These are phyloP conservation scores for Cladosporium oxysporum DNA, from an alignment of 2,329 filamentous ascomycete species.

Conservation along the genomic window DNA sequence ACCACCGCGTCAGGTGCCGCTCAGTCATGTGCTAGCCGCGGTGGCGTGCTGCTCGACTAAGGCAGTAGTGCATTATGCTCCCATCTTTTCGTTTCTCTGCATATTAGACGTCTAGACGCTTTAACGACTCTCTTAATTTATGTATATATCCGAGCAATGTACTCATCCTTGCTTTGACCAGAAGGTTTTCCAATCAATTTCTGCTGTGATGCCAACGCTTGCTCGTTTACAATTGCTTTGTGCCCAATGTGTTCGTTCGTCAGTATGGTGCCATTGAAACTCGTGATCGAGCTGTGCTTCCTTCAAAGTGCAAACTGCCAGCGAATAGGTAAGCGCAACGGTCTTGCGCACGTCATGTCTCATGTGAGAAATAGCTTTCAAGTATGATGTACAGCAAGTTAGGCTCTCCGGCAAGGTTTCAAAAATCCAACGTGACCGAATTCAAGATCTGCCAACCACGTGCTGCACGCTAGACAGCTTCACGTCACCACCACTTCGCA, in stretches of 20 bases:
- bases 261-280: neutral
- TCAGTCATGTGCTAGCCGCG: conserved; percentile 8
- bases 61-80: neutral
- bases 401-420: neutral
- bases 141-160: conserved; percentile 8
- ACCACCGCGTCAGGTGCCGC: conserved; percentile 21
- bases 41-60: conserved; percentile 17
- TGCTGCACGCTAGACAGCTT: neutral
- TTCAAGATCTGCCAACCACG: neutral
- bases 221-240: neutral
- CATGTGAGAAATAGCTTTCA: neutral
- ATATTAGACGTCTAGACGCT: conserved; percentile 18
- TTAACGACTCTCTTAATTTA: conserved; percentile 16
- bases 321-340: neutral
- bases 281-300: neutral
- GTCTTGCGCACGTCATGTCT: neutral
- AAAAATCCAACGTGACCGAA: neutral
- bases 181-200: neutral
- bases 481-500: neutral
- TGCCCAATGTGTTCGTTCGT: neutral
- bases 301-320: neutral
- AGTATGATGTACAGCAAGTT: neutral
- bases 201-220: neutral
- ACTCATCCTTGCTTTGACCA: neutral
- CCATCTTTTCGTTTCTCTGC: conserved; percentile 2